Conservation (phyloP, 331 rosid species). For the Pyracantha coccinea region DNA sequence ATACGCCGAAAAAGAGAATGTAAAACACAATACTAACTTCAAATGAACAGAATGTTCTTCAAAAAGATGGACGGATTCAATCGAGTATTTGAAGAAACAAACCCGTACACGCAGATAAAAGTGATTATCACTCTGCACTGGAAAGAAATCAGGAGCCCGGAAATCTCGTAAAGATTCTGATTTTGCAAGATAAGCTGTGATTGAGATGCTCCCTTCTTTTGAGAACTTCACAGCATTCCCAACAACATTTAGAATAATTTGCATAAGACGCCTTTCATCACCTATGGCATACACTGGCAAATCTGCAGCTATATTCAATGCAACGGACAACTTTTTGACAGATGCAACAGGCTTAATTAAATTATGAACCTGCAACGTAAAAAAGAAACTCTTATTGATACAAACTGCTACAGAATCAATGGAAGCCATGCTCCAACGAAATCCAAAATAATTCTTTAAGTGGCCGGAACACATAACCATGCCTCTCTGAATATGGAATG, state of each 20-base stretch:
- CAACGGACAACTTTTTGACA: slow-evolving; percentile 63
- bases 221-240: slow-evolving; percentile 97
- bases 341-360: slow-evolving; percentile 83
- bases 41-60: slow-evolving; percentile 1
- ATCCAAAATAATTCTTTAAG: neutral
- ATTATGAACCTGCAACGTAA: slow-evolving; percentile 64
- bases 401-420: slow-evolving; percentile 13
- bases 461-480: neutral
- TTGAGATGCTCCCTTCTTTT: slow-evolving; percentile 70
- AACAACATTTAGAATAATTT: slow-evolving; percentile 72
- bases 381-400: slow-evolving; percentile 15
- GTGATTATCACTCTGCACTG: slow-evolving; percentile 58
- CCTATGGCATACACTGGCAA: slow-evolving; percentile 68
- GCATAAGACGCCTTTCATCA: slow-evolving; percentile 90
- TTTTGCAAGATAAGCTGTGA: slow-evolving; percentile 59
- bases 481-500: slow-evolving; percentile 85
- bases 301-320: slow-evolving; percentile 59
- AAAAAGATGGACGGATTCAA: slow-evolving; percentile 12
- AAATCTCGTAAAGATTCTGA: slow-evolving; percentile 70
- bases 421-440: neutral
- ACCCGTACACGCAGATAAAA: slow-evolving; percentile 90
- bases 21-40: neutral
- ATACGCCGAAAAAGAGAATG: slow-evolving; percentile 22
- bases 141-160: slow-evolving; percentile 62
- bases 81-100: slow-evolving; percentile 27